Percentiles rank a stretch among this genome's conserved stretches.
Evolutionary conservation across 768 basidiomycete species (phyloP).

Genomic region (Obba rivulosa): DNA sequence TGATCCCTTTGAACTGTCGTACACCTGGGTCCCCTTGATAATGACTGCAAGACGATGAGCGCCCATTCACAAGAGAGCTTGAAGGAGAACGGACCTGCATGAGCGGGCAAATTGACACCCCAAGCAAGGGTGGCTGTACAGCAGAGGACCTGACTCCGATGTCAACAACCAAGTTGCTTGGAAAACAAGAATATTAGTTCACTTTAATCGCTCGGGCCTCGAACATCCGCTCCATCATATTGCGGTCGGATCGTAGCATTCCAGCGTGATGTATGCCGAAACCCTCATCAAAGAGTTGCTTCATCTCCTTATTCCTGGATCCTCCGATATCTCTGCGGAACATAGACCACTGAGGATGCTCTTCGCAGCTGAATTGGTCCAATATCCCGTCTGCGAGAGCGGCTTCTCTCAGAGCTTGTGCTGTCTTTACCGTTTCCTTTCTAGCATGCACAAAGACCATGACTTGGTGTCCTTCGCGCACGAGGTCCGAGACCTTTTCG

Average conservation of each 20-base stretch:
- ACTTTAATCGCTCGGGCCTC: slow-evolving; percentile 90
- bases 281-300: slow-evolving; percentile 82
- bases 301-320: slow-evolving; percentile 96
- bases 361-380: slow-evolving; percentile 77
- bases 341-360: slow-evolving; percentile 70
- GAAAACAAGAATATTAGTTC: neutral
- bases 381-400: slow-evolving; percentile 62
- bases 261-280: slow-evolving; percentile 99
- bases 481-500: slow-evolving; percentile 84
- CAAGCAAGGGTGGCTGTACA: slow-evolving; percentile 98
- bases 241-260: slow-evolving; percentile 91
- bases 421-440: slow-evolving; percentile 96
- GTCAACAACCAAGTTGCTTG: neutral
- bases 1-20: slow-evolving; percentile 83
- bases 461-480: slow-evolving; percentile 91
- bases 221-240: slow-evolving; percentile 94
- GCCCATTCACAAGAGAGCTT: too few relatives aligned
- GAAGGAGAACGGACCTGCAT: too few relatives aligned
- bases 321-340: slow-evolving; percentile 75
- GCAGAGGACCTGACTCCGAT: slow-evolving; percentile 75
- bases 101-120: slow-evolving; percentile 98
- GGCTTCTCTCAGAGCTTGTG: slow-evolving; percentile 72
- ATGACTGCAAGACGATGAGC: slow-evolving; percentile 46
- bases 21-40: slow-evolving; percentile 97
- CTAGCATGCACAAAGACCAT: slow-evolving; percentile 99